Evolutionary conservation across 2,329 filamentous ascomycete genomes (phyloP).

Genomic region (Colletotrichum costaricense): DNA sequence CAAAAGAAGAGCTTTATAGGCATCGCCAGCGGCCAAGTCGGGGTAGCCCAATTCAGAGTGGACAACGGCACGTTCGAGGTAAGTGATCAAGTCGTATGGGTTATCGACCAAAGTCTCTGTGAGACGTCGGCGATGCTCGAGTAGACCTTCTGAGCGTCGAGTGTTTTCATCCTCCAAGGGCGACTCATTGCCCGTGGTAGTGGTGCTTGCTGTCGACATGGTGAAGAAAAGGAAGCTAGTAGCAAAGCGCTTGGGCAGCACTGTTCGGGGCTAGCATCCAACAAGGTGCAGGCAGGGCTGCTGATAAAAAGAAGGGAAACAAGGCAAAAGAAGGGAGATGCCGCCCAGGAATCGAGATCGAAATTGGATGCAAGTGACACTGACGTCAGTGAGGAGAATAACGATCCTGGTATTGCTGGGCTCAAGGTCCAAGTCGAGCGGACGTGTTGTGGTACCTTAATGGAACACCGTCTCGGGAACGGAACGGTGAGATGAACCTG

Average conservation of each 20-base stretch:
- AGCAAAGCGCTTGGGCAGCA: slow-evolving; percentile 3
- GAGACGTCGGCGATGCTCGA: slow-evolving; percentile 65
- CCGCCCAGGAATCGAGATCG: slow-evolving; percentile 15
- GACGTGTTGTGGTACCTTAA: slow-evolving; percentile 26
- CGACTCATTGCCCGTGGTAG: slow-evolving; percentile 22
- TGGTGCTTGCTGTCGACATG: slow-evolving; percentile 27
- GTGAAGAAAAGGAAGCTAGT: slow-evolving; percentile 12
- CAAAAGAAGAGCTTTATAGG: slow-evolving; percentile 89
- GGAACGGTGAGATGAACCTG: slow-evolving; percentile 29
- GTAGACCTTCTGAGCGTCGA: slow-evolving; percentile 50
- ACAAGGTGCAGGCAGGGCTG: neutral
- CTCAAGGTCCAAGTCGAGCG: slow-evolving; percentile 29
- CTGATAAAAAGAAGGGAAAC: slow-evolving; percentile 1
- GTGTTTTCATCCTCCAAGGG: slow-evolving; percentile 16
- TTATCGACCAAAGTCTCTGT: slow-evolving; percentile 64
- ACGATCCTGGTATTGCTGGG: slow-evolving; percentile 30
- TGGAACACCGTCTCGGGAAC: slow-evolving; percentile 30
- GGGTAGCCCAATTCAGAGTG: slow-evolving; percentile 85
- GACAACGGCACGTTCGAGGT: slow-evolving; percentile 75
- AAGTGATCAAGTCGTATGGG: slow-evolving; percentile 73
- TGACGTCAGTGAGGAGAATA: slow-evolving; percentile 36
- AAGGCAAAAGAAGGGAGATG: neutral
- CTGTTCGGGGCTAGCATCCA: neutral
- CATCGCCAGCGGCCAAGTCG: slow-evolving; percentile 89
- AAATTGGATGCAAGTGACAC: slow-evolving; percentile 22